These are phyloP conservation scores for Platanthera zijinensis DNA, from an alignment of 106 monocot genomes.

Conservation along the genomic window DNA sequence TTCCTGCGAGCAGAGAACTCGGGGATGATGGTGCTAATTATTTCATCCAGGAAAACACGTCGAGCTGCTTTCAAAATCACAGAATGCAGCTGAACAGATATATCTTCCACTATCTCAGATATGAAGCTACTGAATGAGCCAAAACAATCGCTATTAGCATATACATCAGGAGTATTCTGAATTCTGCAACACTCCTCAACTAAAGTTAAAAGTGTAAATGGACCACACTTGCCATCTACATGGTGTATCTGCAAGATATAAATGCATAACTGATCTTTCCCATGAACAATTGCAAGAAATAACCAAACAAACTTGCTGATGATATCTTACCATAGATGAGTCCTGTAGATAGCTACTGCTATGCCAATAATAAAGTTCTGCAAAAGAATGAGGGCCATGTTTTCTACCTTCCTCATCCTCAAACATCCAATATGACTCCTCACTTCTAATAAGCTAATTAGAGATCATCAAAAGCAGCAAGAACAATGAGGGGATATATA, in stretches of 20 bases:
- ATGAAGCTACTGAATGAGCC: constrained; percentile 34
- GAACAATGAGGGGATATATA: not conserved
- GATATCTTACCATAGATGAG: constrained; percentile 50
- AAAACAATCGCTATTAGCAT: constrained; percentile 3
- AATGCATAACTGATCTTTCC: not conserved
- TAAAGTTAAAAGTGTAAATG: constrained; percentile 62
- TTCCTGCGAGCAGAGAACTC: constrained; percentile 64
- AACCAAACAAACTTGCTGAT: not conserved
- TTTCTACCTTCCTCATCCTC: constrained; percentile 72
- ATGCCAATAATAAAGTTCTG: constrained; percentile 80
- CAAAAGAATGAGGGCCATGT: constrained; percentile 76
- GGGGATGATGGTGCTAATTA: constrained; percentile 57
- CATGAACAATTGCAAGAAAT: not conserved
- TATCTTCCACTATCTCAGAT: constrained; percentile 44
- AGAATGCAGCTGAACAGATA: constrained; percentile 65
- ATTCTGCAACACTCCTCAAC: constrained; percentile 55
- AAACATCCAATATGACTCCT: constrained; percentile 78
- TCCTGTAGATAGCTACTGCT: constrained; percentile 68
- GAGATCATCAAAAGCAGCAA: not conserved
- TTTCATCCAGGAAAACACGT: constrained; percentile 68
- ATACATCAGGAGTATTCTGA: constrained; percentile 19
- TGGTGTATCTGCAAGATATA: constrained; percentile 57
- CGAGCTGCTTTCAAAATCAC: constrained; percentile 74
- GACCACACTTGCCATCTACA: constrained; percentile 51
- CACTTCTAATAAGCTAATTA: constrained; percentile 27